phyloP scores from a whole-genome alignment of 345 rosid species.

The Psidium friedrichsthalianum region DNA sequence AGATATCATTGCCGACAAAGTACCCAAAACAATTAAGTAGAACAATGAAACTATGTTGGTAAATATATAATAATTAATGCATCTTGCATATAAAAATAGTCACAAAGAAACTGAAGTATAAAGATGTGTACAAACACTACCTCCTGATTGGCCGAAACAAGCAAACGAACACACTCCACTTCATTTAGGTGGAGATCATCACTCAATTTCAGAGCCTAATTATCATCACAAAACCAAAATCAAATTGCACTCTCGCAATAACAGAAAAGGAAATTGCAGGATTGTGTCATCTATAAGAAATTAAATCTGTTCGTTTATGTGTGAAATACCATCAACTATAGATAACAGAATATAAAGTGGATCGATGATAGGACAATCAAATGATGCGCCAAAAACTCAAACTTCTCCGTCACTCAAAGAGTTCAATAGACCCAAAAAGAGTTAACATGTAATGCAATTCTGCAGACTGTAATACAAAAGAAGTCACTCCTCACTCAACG shows the following conservation, averaged over 20 bases:
- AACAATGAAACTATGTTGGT: neutral
- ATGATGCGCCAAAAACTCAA: neutral
- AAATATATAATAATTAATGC: neutral
- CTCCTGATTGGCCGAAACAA: conserved; percentile 90
- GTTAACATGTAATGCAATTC: neutral
- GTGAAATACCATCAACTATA: neutral
- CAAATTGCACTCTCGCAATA: neutral
- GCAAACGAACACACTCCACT: conserved; percentile 69
- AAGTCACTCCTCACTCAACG: neutral
- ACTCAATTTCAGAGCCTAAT: conserved; percentile 73
- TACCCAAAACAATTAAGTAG: neutral
- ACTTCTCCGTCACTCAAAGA: neutral
- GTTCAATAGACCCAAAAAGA: neutral
- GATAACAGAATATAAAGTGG: neutral
- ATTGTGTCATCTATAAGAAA: neutral
- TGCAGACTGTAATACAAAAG: neutral
- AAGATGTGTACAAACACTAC: conserved; percentile 12
- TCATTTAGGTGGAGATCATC: conserved; percentile 91
- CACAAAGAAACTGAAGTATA: neutral
- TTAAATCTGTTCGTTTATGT: neutral
- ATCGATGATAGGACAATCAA: neutral
- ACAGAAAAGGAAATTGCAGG: neutral
- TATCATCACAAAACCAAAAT: neutral
- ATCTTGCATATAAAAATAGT: neutral
- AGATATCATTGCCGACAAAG: neutral